Conservation (phyloP, 1,284 basidiomycete genomes). For the Butyriboletus appendiculatus region DNA sequence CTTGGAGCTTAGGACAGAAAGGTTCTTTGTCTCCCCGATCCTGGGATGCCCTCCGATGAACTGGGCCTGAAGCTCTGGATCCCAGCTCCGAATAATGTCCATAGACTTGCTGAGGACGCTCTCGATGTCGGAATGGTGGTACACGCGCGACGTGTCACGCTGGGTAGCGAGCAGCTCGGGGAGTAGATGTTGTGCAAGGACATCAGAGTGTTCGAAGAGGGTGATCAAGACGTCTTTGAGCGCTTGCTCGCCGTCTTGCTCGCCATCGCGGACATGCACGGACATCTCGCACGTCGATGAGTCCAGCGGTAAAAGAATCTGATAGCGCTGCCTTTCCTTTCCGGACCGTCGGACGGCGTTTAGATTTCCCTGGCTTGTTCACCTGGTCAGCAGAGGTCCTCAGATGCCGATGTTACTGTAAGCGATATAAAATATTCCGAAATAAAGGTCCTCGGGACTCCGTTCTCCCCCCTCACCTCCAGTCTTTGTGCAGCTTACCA, state of each 20-base stretch:
- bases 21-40: constrained; percentile 78
- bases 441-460: background rate
- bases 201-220: constrained; percentile 73
- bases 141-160: background rate
- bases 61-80: constrained; percentile 52
- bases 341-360: constrained; percentile 8
- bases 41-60: constrained; percentile 87
- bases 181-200: constrained; percentile 56
- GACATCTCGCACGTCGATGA: constrained; percentile 9
- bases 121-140: constrained; percentile 33
- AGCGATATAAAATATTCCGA: constrained; percentile 10
- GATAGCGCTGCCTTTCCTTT: background rate
- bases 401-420: background rate
- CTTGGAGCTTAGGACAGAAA: constrained; percentile 72
- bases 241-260: constrained; percentile 38
- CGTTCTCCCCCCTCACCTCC: constrained; percentile 1
- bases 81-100: constrained; percentile 57
- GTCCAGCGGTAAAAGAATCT: constrained; percentile 2
- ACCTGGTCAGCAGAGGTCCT: constrained; percentile 9
- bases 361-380: background rate
- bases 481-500: background rate
- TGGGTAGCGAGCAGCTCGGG: constrained; percentile 48
- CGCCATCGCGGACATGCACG: constrained; percentile 27
- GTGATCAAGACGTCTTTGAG: constrained; percentile 42
- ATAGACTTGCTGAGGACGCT: constrained; percentile 65